phyloP scores from a whole-genome alignment of 441 rosid genomes.

The Macaranga tanarius region DNA sequence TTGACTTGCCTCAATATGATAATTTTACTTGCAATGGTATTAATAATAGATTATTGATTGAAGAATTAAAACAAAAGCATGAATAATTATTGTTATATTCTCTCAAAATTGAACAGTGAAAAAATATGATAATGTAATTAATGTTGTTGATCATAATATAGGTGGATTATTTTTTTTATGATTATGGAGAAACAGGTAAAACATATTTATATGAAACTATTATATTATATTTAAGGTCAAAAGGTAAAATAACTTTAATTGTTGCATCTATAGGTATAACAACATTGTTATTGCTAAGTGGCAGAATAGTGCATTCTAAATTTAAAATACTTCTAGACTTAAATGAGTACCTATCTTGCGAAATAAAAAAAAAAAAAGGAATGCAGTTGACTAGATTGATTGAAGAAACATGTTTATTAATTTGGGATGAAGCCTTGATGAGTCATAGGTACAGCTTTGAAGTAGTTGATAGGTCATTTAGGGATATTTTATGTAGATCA shows the following conservation, averaged over 20 bases:
- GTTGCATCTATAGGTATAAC: not conserved
- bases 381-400: not conserved
- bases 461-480: not conserved
- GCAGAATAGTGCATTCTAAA: not conserved
- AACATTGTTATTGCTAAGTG: not conserved
- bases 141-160: not conserved
- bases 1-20: not conserved
- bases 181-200: not conserved
- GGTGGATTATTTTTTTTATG: not conserved
- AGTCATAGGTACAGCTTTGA: not conserved
- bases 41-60: too few species aligned
- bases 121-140: not conserved
- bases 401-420: not conserved
- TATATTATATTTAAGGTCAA: not conserved
- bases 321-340: not conserved
- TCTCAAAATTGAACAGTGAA: not conserved
- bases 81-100: not conserved
- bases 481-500: not conserved
- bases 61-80: not conserved
- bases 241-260: not conserved
- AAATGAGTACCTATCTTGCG: not conserved
- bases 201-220: not conserved
- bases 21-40: accelerated
- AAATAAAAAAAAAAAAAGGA: not conserved
- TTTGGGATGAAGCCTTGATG: not conserved